These are phyloP conservation scores for Emergomyces pasteurianus DNA, from an alignment of 2,329 filamentous ascomycete species.

Conservation along the genomic window DNA sequence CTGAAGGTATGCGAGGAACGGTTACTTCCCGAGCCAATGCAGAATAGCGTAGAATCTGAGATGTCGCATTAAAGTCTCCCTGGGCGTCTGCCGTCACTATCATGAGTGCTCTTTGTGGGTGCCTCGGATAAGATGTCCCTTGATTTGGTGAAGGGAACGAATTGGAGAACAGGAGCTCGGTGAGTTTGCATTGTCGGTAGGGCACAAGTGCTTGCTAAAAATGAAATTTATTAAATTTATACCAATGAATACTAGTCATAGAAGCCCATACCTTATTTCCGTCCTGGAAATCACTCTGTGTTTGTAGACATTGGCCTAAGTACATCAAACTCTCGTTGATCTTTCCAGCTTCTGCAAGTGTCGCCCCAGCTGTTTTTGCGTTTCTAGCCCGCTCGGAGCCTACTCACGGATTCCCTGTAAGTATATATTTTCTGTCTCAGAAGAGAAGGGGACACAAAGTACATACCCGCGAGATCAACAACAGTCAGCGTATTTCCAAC, in stretches of 20 bases:
- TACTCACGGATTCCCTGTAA: conserved; percentile 13
- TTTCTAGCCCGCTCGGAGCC: conserved; percentile 81
- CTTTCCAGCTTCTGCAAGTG: conserved; percentile 88
- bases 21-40: conserved; percentile 87
- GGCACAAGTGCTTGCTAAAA: conserved; percentile 58
- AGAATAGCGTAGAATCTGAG: conserved; percentile 88
- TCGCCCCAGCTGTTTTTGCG: conserved; percentile 86
- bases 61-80: conserved; percentile 93
- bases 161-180: conserved; percentile 76
- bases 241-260: neutral
- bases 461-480: conserved; percentile 70
- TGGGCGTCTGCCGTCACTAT: conserved; percentile 87
- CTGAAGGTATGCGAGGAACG: conserved; percentile 74
- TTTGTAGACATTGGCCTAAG: conserved; percentile 88
- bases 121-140: conserved; percentile 30
- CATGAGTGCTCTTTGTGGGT: conserved; percentile 82
- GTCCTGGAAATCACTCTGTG: conserved; percentile 70
- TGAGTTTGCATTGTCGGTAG: conserved; percentile 74
- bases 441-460: neutral
- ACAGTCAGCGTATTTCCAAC: conserved; percentile 69
- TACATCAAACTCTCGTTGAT: conserved; percentile 99
- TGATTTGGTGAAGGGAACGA: conserved; percentile 57
- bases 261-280: conserved; percentile 52
- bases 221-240: neutral
- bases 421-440: neutral